phyloP scores from a whole-genome alignment of 2,329 filamentous ascomycete species.

The Diaporthe capsici region DNA sequence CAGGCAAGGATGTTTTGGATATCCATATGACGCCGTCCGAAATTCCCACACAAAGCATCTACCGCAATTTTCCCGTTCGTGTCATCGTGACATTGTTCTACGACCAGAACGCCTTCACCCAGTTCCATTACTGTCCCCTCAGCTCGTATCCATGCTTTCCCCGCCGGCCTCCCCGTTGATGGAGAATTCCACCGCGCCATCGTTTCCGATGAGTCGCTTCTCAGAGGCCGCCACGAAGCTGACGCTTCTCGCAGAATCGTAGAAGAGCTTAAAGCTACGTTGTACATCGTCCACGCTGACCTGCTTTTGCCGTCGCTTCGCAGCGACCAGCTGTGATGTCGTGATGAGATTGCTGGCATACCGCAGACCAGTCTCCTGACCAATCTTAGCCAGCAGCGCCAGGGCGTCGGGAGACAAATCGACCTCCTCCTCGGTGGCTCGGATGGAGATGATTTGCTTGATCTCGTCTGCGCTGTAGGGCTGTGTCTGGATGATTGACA shows the following conservation, averaged over 20 bases:
- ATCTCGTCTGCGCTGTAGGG: conserved; percentile 88
- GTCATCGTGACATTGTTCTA: conserved; percentile 34
- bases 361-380: conserved; percentile 89
- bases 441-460: conserved; percentile 90
- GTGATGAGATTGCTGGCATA: conserved; percentile 99
- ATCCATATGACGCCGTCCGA: conserved; percentile 40
- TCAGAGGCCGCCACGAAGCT: conserved; percentile 93
- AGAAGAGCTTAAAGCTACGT: conserved; percentile 94
- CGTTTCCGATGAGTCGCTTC: conserved; percentile 91
- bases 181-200: conserved; percentile 82
- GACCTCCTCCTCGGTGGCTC: conserved; percentile 95
- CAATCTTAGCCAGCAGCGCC: conserved; percentile 94
- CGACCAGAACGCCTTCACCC: conserved; percentile 40
- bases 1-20: conserved; percentile 35
- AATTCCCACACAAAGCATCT: conserved; percentile 34
- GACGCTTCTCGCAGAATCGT: conserved; percentile 88
- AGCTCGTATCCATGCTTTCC: conserved; percentile 63
- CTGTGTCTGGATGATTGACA: conserved; percentile 96
- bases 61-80: conserved; percentile 33
- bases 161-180: conserved; percentile 45
- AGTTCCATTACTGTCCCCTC: conserved; percentile 41
- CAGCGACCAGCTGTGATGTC: conserved; percentile 87
- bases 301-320: conserved; percentile 88
- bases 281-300: conserved; percentile 91
- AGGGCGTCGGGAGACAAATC: conserved; percentile 92